Conservation (phyloP, 192 early-diverging fungal genomes). For the Backusella mclennaniae region DNA sequence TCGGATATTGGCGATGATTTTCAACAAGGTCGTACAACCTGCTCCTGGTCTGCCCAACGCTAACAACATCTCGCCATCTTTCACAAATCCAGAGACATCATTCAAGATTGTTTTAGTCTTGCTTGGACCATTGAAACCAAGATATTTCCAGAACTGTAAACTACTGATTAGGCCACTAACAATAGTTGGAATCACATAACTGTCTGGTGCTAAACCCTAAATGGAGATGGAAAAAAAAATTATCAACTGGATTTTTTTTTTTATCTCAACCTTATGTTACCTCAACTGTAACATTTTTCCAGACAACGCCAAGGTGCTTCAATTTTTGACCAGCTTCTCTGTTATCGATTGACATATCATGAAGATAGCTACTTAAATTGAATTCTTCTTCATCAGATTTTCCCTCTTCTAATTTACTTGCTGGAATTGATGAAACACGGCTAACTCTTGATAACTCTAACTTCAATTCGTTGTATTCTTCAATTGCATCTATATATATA, state of each 20-base stretch:
- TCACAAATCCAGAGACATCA: slow-evolving; percentile 61
- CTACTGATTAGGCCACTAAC: neutral
- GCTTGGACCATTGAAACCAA: neutral
- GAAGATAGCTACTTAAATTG: slow-evolving; percentile 25
- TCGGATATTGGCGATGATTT: slow-evolving; percentile 57
- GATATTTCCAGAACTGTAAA: neutral
- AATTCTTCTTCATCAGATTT: slow-evolving; percentile 20
- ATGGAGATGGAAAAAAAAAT: neutral
- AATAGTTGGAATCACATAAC: slow-evolving; percentile 27
- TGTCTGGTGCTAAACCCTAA: slow-evolving; percentile 30
- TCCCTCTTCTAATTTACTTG: slow-evolving; percentile 30
- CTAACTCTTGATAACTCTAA: slow-evolving; percentile 29
- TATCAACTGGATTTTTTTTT: neutral
- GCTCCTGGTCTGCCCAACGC: slow-evolving; percentile 72
- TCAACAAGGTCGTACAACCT: slow-evolving; percentile 63
- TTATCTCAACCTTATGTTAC: neutral
- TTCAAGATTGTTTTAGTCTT: slow-evolving; percentile 47
- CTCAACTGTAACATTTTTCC: slow-evolving; percentile 35
- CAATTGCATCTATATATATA: slow-evolving; percentile 23
- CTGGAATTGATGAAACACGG: slow-evolving; percentile 13
- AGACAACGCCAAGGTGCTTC: slow-evolving; percentile 31
- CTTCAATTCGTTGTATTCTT: slow-evolving; percentile 24
- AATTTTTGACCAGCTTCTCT: slow-evolving; percentile 9
- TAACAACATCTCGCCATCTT: slow-evolving; percentile 71
- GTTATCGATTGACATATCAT: slow-evolving; percentile 6